phyloP scores from a whole-genome alignment of 2,329 filamentous ascomycete genomes.

The Juglanconis sp. region DNA sequence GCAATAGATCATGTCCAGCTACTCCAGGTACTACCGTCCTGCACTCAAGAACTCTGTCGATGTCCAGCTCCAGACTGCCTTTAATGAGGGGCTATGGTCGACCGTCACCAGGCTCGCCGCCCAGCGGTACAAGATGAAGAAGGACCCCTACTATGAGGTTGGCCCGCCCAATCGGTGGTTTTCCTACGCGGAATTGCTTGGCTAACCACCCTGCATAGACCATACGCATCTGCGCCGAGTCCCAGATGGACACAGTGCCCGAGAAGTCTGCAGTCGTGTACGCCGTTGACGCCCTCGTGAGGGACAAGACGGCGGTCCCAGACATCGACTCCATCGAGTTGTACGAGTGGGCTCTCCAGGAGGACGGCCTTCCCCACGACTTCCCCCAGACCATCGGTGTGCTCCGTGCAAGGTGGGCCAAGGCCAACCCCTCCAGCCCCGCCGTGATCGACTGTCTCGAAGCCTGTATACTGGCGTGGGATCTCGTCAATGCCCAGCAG shows the following conservation, averaged over 20 bases:
- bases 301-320: slow-evolving; percentile 42
- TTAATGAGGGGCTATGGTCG: slow-evolving; percentile 52
- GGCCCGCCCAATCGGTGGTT: slow-evolving; percentile 12
- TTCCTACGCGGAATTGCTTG: neutral
- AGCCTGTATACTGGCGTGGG: slow-evolving; percentile 52
- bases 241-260: slow-evolving; percentile 46
- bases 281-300: slow-evolving; percentile 43
- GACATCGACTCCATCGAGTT: slow-evolving; percentile 52
- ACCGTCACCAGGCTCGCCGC: slow-evolving; percentile 50
- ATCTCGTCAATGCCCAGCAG: slow-evolving; percentile 55
- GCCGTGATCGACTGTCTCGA: slow-evolving; percentile 44
- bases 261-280: slow-evolving; percentile 44
- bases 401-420: slow-evolving; percentile 48
- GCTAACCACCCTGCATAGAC: slow-evolving; percentile 28
- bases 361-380: slow-evolving; percentile 27
- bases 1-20: slow-evolving; percentile 9
- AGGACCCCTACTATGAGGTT: slow-evolving; percentile 57
- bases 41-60: slow-evolving; percentile 49
- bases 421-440: slow-evolving; percentile 47
- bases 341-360: slow-evolving; percentile 51
- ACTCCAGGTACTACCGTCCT: slow-evolving; percentile 29
- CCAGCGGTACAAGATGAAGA: slow-evolving; percentile 45
- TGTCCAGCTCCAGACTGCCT: slow-evolving; percentile 53
- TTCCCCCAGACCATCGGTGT: slow-evolving; percentile 48
- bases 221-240: slow-evolving; percentile 49